Evolutionary conservation across 441 rosid genomes (phyloP).

Genomic region (Macaranga tanarius): DNA sequence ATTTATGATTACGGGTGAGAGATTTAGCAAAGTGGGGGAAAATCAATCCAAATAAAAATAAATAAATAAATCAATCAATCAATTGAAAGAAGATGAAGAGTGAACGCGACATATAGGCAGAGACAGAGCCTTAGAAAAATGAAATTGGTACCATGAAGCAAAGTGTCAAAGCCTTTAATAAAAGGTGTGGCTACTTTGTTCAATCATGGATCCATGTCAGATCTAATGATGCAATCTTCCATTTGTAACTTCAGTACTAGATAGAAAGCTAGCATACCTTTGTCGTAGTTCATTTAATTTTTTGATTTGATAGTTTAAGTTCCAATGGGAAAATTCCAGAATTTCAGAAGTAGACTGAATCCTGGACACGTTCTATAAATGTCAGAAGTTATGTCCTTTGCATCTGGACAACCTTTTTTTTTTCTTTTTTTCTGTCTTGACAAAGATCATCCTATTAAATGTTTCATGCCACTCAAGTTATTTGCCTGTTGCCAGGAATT

Average conservation of each 20-base stretch:
- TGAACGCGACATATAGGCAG: not conserved
- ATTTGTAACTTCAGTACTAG: not conserved
- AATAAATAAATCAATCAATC: no score
- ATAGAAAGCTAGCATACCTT: not conserved
- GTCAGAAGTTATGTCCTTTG: not conserved
- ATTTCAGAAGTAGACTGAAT: not conserved
- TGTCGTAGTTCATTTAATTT: not conserved
- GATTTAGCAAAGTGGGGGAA: not conserved
- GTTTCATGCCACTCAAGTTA: not conserved
- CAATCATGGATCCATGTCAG: not conserved
- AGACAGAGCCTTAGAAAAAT: no score
- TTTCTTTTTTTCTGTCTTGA: not conserved
- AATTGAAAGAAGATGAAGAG: not conserved
- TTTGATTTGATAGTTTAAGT: not conserved
- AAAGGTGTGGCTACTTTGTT: not conserved
- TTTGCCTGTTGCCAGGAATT: not conserved
- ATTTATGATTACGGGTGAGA: not conserved
- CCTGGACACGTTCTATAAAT: not conserved
- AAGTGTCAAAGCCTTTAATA: not conserved
- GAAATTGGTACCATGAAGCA: not conserved
- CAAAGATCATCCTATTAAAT: not conserved
- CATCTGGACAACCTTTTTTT: no score
- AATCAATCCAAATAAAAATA: not conserved
- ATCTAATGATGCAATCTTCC: not conserved
- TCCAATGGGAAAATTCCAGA: not conserved